Conservation (phyloP, 2,329 filamentous ascomycete species). For the Aspergillus sp. region DNA sequence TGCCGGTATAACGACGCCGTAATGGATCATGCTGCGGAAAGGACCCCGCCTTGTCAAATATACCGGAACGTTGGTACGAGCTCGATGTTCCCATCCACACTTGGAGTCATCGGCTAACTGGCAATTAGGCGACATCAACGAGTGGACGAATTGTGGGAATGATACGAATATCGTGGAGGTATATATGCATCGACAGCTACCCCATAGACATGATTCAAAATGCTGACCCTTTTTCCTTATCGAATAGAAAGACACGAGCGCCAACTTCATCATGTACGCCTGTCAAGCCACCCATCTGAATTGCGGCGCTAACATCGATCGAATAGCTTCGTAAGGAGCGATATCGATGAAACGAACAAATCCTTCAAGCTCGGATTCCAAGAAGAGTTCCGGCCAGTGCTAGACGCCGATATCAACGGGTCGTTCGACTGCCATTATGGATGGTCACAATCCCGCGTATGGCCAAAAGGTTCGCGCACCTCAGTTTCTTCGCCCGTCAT, state of each 20-base stretch:
- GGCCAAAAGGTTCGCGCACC: neutral
- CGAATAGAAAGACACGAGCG: neutral
- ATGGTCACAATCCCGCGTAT: neutral
- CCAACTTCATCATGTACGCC: conserved; percentile 5
- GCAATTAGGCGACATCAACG: neutral
- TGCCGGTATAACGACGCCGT: neutral
- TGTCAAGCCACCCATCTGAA: neutral
- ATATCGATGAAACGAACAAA: neutral
- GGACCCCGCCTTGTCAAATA: neutral
- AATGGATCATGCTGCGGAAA: neutral
- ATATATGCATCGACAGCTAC: neutral
- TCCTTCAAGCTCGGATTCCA: neutral
- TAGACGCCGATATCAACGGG: conserved; percentile 22
- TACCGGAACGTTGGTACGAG: neutral
- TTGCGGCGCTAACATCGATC: neutral
- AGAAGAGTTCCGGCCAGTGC: conserved; percentile 12
- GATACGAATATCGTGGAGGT: neutral
- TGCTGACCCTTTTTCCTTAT: neutral
- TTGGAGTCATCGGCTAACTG: neutral
- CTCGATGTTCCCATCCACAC: neutral
- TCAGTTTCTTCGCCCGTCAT: neutral
- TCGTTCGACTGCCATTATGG: conserved; percentile 19
- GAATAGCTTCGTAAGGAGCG: neutral
- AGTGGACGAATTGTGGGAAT: neutral
- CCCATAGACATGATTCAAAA: neutral